A percentile compares a stretch with the other conserved stretches of the same genome.
These are phyloP conservation scores for Diaporthe sp. DNA, from an alignment of 2,329 filamentous ascomycete genomes.

Conservation along the genomic window DNA sequence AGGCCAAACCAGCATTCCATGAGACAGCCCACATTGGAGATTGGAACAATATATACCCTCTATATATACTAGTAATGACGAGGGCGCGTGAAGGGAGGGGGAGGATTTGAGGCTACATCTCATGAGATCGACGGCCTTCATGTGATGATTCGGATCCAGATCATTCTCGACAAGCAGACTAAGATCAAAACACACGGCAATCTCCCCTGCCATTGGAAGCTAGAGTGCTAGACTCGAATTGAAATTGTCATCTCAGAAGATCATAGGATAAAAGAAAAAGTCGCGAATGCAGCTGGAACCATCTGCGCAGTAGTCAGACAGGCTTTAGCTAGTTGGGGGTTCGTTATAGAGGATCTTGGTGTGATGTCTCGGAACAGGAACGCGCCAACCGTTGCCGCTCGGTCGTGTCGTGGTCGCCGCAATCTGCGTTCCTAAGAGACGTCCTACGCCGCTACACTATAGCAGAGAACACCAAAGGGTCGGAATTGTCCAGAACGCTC, in stretches of 20 bases:
- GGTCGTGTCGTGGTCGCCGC: not conserved
- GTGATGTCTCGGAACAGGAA: constrained; percentile 18
- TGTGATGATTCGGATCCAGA: not conserved
- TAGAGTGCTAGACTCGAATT: constrained; percentile 2
- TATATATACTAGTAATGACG: not conserved
- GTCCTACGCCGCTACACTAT: no score
- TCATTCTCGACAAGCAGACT: not conserved
- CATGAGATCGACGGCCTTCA: constrained; percentile 1
- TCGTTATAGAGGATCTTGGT: not conserved
- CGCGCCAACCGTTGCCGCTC: not conserved
- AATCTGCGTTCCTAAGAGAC: not conserved
- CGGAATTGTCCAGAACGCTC: no score
- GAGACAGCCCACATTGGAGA: not conserved
- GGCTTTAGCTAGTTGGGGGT: constrained; percentile 16
- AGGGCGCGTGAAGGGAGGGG: not conserved
- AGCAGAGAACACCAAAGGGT: no score
- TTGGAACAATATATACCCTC: not conserved
- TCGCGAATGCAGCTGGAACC: not conserved
- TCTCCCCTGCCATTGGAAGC: not conserved
- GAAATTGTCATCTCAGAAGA: not conserved
- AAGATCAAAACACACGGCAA: not conserved
- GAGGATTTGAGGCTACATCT: not conserved
- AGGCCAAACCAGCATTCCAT: not conserved
- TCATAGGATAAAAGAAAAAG: not conserved
- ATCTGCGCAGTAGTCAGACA: constrained; percentile 20